Evolutionary conservation across 2,329 filamentous ascomycete genomes (phyloP).

Genomic region (Ceratocystis cubensis): DNA sequence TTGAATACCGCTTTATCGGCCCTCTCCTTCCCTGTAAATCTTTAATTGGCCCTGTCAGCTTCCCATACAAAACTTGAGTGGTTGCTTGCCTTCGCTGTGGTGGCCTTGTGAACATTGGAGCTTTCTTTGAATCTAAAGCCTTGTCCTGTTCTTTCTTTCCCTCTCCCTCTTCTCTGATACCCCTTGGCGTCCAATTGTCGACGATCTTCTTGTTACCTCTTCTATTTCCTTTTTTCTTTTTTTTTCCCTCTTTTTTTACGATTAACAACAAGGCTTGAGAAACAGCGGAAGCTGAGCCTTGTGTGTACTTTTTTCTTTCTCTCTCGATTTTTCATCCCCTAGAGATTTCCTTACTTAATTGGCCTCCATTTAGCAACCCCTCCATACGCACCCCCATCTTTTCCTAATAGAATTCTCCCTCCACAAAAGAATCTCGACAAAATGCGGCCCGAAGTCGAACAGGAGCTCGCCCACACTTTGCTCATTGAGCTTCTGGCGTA

Average conservation of each 20-base stretch:
- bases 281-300: conserved; percentile 15
- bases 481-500: conserved; percentile 98
- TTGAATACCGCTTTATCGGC: conserved; percentile 15
- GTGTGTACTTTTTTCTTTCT: conserved; percentile 8
- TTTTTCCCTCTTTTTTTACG: too few species aligned
- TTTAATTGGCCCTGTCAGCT: neutral
- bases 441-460: conserved; percentile 98
- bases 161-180: conserved; percentile 15
- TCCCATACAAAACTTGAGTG: conserved; percentile 20
- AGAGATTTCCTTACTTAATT: conserved; percentile 7
- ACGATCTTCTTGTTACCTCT: conserved; percentile 7
- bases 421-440: conserved; percentile 28
- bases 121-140: conserved; percentile 10
- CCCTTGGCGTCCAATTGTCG: conserved; percentile 13
- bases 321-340: conserved; percentile 3
- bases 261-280: conserved; percentile 9
- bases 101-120: conserved; percentile 9
- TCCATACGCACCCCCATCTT: conserved; percentile 5
- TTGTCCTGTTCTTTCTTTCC: conserved; percentile 10
- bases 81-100: neutral
- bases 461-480: conserved; percentile 96
- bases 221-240: conserved; percentile 5
- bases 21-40: conserved; percentile 12
- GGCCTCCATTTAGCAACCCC: neutral
- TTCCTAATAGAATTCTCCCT: conserved; percentile 10